Base-by-base conservation (phyloP, 768 basidiomycete species). In the Tricholoma matsutake region DNA sequence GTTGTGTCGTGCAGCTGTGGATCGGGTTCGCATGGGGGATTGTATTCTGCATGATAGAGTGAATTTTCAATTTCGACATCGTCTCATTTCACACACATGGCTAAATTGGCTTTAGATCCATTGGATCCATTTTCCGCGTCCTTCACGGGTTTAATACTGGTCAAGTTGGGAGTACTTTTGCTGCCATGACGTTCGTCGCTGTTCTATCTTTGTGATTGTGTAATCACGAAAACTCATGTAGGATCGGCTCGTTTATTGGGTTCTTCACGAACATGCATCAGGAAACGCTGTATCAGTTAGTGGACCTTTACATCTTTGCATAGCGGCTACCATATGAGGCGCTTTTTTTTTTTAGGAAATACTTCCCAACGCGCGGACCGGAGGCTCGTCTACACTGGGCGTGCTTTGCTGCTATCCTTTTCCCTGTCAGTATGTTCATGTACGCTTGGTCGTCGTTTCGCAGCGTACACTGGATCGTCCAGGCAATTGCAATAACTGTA, bases 1-100 rank as follows among this genome's bases (percentile, higher is more conserved):
- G 16, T 25, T 5, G 28, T 3, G 5, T 45, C n/a, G 10, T 20
- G 20, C 22, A 90, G 86, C 67, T 88, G n/a, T 88, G 87, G 88
- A 75, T 86, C 31, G 85, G 86, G 56, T 85, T 93, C 61, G 80
- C 83, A 0, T 94, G 91, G 91, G 91, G 91, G 0, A 82, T 91
- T 6, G 69, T 87, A 18, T 94, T 83, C 67, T 86, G 84, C 57
- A 75, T 92, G 74, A 37, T 67, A 7, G 31, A 52, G 22, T 14
- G 47, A 64, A 58, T 34, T 37, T 34, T 18, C 41, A 10, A 22
- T 16, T 13, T 16, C 31, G 31, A 18, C 60, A 13, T 34, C 39
- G 49, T 43, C 39, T 52, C 28, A n/a, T 18, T 8, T 45, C 1
- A n/a, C 41, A n/a, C 6, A 1, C 18, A 18, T 4, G 5, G 20